These are phyloP conservation scores for Rubia occidens DNA, from an alignment of 305 asterid species.

Conservation along the genomic window DNA sequence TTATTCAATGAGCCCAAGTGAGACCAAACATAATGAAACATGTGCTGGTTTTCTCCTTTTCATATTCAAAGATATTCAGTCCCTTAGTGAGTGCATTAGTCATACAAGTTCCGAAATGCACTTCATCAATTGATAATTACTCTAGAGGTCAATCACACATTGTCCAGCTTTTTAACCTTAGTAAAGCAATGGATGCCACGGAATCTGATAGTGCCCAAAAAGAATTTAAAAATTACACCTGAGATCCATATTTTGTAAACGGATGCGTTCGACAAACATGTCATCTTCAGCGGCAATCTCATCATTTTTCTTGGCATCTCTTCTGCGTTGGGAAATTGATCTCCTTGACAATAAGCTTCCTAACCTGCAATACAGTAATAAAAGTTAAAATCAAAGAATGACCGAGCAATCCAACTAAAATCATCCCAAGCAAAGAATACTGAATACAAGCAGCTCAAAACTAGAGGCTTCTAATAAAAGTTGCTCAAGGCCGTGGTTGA, in stretches of 20 bases:
- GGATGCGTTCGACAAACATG: conserved; percentile 76
- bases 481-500: neutral
- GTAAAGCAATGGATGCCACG: neutral
- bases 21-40: neutral
- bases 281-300: conserved; percentile 42
- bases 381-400: neutral
- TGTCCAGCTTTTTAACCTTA: neutral
- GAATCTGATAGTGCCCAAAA: neutral
- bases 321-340: conserved; percentile 30
- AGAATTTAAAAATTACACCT: conserved; percentile 33
- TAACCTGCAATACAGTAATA: conserved; percentile 37
- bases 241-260: conserved; percentile 77
- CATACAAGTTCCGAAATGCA: neutral
- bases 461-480: neutral
- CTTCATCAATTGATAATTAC: neutral
- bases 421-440: neutral
- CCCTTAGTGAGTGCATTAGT: neutral
- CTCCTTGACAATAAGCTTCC: conserved; percentile 50
- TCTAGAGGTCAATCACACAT: neutral
- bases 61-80: neutral
- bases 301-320: conserved; percentile 44
- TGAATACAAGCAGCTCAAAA: conserved; percentile 6
- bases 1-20: neutral
- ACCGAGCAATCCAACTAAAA: neutral
- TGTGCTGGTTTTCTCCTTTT: neutral